phyloP scores from a whole-genome alignment of 1,284 basidiomycete genomes.

The Rhodotorula sp. region DNA sequence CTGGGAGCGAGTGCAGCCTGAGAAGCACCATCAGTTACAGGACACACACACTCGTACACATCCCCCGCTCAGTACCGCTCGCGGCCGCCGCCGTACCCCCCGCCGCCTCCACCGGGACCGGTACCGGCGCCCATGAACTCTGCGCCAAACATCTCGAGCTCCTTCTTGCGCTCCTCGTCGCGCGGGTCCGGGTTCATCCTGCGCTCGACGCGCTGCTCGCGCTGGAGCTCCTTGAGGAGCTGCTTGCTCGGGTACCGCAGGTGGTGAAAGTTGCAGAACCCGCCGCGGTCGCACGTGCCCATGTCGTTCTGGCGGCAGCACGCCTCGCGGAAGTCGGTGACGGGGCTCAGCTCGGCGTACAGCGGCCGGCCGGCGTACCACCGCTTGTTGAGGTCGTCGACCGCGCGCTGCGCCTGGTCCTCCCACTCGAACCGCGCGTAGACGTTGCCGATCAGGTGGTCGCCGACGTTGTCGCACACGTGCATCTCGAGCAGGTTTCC shows the following conservation, averaged over 20 bases:
- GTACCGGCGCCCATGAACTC: conserved; percentile 10
- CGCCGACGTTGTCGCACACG: conserved; percentile 99
- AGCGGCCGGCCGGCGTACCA: conserved; percentile 98
- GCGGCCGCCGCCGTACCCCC: background rate
- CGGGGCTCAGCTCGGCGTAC: conserved; percentile 97
- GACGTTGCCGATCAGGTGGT: conserved; percentile 97
- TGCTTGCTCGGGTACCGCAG: conserved; percentile 74
- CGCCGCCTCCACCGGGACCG: background rate
- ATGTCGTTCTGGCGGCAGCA: conserved; percentile 98
- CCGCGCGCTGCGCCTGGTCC: conserved; percentile 90
- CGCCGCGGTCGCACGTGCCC: conserved; percentile 67
- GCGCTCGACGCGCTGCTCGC: conserved; percentile 80
- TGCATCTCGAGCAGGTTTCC: conserved; percentile 94
- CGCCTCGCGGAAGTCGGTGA: conserved; percentile 98
- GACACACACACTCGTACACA: too few relatives aligned
- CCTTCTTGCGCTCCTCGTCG: conserved; percentile 43
- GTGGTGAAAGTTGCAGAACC: conserved; percentile 86
- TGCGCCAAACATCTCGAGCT: conserved; percentile 44
- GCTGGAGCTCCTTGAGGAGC: conserved; percentile 73
- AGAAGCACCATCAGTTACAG: too few relatives aligned
- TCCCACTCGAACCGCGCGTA: conserved; percentile 99
- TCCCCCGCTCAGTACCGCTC: background rate
- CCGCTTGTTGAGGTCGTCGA: conserved; percentile 88
- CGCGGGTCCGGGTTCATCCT: conserved; percentile 53
- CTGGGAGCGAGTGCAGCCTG: too few relatives aligned